Evolutionary conservation across 2,329 filamentous ascomycete genomes (phyloP), one percentile per base, ranked within the genome.

Genomic region (Exutisphaerella laricina): DNA sequence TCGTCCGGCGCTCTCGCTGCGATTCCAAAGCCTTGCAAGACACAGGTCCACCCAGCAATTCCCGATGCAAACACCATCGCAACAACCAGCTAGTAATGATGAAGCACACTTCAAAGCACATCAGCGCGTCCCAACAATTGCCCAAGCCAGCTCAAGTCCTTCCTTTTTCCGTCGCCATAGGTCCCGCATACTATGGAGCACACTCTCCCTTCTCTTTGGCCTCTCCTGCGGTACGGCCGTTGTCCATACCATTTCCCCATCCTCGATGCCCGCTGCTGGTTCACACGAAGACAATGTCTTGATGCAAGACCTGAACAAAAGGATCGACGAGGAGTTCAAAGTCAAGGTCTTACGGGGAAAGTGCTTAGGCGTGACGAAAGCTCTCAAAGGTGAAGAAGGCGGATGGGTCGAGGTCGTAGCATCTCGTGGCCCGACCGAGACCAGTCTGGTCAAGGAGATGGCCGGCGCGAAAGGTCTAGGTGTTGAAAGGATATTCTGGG

Each of bases 401-500:
- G 60, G 60, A 10, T 63, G 60, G 60, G 58, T 61, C 9, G 60
- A 63, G 38, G 44, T 63, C 14, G 31, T 61, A 5, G 29, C 37
- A 6, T 47, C 45, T 4, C 30, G 17, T 1, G 45, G 45, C 4
- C 48, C 50, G 17, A 38, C 41, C 22, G 33, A 32, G 40, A 44
- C 28, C 10, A 21, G 23, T 4, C 33, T 49, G 33, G 22, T 13
- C 25, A 32, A 12, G 26, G 26, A 17, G 25, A 29, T 71, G 39
- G 59, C 60, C 13, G 70, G 69, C 6, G 61, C 62, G 22, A 61
- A 62, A 39, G 68, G 66, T 3, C 45, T 72, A 16, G 70, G 67
- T 5, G 60, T 64, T 54, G 76, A 86, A 69, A 73, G 76, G 54
- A 65, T 84, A 1, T 88, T 85, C 58, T 78, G 74, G 70, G 78